Evolutionary conservation across 129 eudicot genomes (phyloP).

Genomic region (Kitagawia praeruptora): DNA sequence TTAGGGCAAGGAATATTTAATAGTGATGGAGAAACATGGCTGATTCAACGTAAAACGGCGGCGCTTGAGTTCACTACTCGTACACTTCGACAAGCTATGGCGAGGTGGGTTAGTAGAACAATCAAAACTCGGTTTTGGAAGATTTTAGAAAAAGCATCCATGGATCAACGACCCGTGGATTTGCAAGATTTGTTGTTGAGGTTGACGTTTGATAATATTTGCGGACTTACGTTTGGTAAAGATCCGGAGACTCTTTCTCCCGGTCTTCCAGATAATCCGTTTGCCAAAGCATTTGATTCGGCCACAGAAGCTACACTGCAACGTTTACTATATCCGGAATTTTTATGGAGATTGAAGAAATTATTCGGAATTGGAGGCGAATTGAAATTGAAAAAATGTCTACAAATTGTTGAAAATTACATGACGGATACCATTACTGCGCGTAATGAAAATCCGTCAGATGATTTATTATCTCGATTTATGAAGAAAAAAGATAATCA

Average conservation of each 20-base stretch:
- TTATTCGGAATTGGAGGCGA: slow-evolving; percentile 50
- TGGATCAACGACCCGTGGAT: slow-evolving; percentile 40
- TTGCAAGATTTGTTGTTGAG: slow-evolving; percentile 68
- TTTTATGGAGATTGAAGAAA: slow-evolving; percentile 67
- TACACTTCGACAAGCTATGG: slow-evolving; percentile 86
- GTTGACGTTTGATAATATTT: slow-evolving; percentile 70
- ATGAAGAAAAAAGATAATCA: slow-evolving; percentile 48
- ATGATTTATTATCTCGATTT: slow-evolving; percentile 72
- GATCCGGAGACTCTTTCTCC: slow-evolving; percentile 71
- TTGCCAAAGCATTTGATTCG: slow-evolving; percentile 62
- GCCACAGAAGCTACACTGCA: slow-evolving; percentile 78
- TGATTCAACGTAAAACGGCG: slow-evolving; percentile 72
- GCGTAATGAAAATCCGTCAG: slow-evolving; percentile 50
- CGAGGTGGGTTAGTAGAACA: slow-evolving; percentile 78
- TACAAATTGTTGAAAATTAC: slow-evolving; percentile 55
- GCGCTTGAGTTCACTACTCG: slow-evolving; percentile 81
- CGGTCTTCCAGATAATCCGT: slow-evolving; percentile 60
- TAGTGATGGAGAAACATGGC: slow-evolving; percentile 82
- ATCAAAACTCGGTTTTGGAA: slow-evolving; percentile 58
- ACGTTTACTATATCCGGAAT: slow-evolving; percentile 56
- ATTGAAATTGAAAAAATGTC: slow-evolving; percentile 38
- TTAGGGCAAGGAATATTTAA: slow-evolving; percentile 79
- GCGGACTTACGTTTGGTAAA: slow-evolving; percentile 76
- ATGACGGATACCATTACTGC: slow-evolving; percentile 61
- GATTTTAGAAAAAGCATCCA: slow-evolving; percentile 46